Evolutionary conservation across 768 basidiomycete species (phyloP), one percentile per base, ranked within the genome.

Genomic region (Clitopilus passeckerianus): DNA sequence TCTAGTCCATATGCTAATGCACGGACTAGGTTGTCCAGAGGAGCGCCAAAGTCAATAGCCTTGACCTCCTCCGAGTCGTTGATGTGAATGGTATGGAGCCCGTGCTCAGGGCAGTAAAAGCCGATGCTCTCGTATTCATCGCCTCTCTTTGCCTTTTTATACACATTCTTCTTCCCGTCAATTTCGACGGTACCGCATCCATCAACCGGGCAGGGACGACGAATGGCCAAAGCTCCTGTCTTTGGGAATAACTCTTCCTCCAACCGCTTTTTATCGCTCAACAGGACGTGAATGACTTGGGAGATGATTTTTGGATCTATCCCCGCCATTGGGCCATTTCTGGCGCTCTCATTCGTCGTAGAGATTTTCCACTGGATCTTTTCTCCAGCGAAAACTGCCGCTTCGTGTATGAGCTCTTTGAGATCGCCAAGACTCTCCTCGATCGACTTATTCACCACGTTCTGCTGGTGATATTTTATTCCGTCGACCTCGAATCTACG

Each of bases 61-160:
- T 22, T 57, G 12, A 68, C 57, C 0, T 66, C 60, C 6, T 57
- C 56, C 6, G 63, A 52, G 34, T 66, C 52, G 37, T 54, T 57
- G 34, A 68, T 60, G 0, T 41, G 22, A 24, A 68, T 53, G 1
- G 61, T 57, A 59, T 71, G 64, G 18, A 54, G 34, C 1, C 72
- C 71, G 59, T 74, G 72, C 10, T 57, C 24, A 10, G 69, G 67
- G 57, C 70, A 74, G 22, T 53, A 18, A 61, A 74, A 73, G 14
- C 59, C 41, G n/a, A 67, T 69, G 65, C 3, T 50, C 46, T 50
- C 46, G 46, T 50, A 23, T 50, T 18, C 46, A 50, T 22, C 46
- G 10, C 10, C 10, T 12, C 20, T 23, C 20, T 50, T 50, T 5
- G 18, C 10, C 46, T n/a, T 22, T n/a, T 7, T n/a, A 18, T 50